phyloP scores from a whole-genome alignment of 2,329 filamentous ascomycete genomes.

The Incumbomyces lentus region DNA sequence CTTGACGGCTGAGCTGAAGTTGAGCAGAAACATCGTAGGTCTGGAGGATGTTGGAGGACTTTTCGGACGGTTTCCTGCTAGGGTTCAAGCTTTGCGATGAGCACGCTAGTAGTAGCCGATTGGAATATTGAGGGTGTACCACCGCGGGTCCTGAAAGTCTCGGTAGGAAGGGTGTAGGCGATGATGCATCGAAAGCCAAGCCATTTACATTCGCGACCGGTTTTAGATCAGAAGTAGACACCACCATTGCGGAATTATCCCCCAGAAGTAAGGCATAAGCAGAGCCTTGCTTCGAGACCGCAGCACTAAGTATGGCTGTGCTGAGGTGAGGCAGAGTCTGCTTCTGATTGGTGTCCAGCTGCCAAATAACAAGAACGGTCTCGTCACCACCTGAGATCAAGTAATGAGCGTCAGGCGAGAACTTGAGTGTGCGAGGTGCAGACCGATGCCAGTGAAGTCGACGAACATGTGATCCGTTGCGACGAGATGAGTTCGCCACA shows the following conservation, averaged over 20 bases:
- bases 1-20: constrained; percentile 73
- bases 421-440: constrained; percentile 74
- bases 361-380: constrained; percentile 83
- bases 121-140: constrained; percentile 52
- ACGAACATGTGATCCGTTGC: constrained; percentile 43
- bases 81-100: constrained; percentile 32
- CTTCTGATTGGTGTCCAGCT: constrained; percentile 73
- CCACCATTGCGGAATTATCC: constrained; percentile 82
- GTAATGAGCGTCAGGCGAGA: constrained; percentile 90
- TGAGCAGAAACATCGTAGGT: constrained; percentile 75
- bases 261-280: constrained; percentile 77
- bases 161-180: neutral
- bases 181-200: constrained; percentile 36
- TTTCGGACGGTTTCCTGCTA: constrained; percentile 16
- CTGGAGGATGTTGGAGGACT: constrained; percentile 48
- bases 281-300: constrained; percentile 67
- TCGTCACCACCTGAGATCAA: constrained; percentile 87
- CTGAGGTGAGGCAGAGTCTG: constrained; percentile 85
- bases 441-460: constrained; percentile 87
- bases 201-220: constrained; percentile 65
- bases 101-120: constrained; percentile 59
- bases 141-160: constrained; percentile 30
- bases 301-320: constrained; percentile 72
- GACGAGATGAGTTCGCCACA: constrained; percentile 36
- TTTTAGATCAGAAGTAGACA: constrained; percentile 81